These are phyloP conservation scores for Trichoderma polysporum DNA, from an alignment of 2,329 filamentous ascomycete genomes.

Conservation along the genomic window DNA sequence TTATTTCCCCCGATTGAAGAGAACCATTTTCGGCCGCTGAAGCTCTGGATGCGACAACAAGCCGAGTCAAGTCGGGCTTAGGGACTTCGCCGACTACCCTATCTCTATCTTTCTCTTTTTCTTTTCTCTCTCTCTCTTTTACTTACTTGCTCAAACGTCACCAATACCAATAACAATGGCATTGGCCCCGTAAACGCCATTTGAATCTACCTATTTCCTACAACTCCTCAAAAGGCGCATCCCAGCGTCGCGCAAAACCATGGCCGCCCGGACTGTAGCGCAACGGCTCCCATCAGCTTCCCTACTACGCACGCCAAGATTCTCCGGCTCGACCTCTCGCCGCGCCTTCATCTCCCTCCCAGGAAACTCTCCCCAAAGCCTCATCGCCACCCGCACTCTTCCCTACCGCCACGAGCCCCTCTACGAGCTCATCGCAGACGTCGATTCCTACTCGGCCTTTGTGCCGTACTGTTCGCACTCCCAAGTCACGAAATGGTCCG, in stretches of 20 bases:
- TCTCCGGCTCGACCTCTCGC: conserved; percentile 37
- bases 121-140: neutral
- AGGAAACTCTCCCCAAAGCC: conserved; percentile 51
- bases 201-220: neutral
- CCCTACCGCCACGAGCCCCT: conserved; percentile 70
- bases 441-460: conserved; percentile 80
- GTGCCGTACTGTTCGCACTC: conserved; percentile 87
- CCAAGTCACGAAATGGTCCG: conserved; percentile 72
- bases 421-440: conserved; percentile 84
- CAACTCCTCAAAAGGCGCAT: neutral
- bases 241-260: neutral
- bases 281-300: neutral
- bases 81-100: neutral
- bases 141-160: neutral
- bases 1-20: neutral
- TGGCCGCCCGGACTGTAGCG: conserved; percentile 22
- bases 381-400: conserved; percentile 73
- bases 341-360: conserved; percentile 43
- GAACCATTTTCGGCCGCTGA: neutral
- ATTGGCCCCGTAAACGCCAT: neutral
- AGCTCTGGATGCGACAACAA: neutral
- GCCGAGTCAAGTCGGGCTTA: neutral
- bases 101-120: neutral
- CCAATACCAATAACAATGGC: neutral
- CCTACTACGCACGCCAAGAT: conserved; percentile 31